Conservation (phyloP, 495 filamentous ascomycete genomes). For the Penicillium maclennaniae region DNA sequence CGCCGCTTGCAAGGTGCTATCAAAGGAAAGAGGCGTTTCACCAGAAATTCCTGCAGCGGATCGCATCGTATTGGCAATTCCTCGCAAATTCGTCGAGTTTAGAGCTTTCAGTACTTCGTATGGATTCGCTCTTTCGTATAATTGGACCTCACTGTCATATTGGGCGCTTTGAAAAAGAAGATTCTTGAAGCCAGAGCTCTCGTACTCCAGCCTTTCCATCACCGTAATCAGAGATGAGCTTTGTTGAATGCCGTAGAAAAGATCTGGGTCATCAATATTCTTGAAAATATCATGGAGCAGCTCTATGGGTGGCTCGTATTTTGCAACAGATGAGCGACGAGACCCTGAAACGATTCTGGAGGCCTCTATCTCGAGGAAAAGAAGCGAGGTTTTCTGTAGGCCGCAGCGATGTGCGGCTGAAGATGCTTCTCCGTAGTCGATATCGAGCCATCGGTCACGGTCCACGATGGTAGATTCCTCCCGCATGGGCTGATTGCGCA, state of each 20-base stretch:
- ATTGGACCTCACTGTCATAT: constrained; percentile 74
- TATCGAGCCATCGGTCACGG: constrained; percentile 77
- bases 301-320: constrained; percentile 56
- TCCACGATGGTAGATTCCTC: constrained; percentile 73
- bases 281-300: constrained; percentile 78
- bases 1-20: constrained; percentile 75
- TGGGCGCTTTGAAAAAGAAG: constrained; percentile 89
- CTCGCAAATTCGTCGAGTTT: constrained; percentile 45
- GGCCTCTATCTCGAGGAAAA: constrained; percentile 73
- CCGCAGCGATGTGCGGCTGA: constrained; percentile 74
- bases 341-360: constrained; percentile 53
- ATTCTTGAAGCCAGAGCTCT: constrained; percentile 81
- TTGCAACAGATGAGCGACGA: constrained; percentile 62
- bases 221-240: constrained; percentile 69
- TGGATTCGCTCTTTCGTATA: constrained; percentile 48
- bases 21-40: constrained; percentile 43
- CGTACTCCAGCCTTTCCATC: constrained; percentile 82
- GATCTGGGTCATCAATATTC: constrained; percentile 90
- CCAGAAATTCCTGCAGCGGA: constrained; percentile 24
- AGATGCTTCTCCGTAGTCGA: constrained; percentile 70
- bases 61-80: constrained; percentile 46
- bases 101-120: constrained; percentile 42
- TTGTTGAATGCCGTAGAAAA: constrained; percentile 91
- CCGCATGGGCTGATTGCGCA: constrained; percentile 74
- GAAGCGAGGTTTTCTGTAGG: constrained; percentile 79